phyloP scores from a whole-genome alignment of 2,329 filamentous ascomycete species.

The Aspergillus tamarii region DNA sequence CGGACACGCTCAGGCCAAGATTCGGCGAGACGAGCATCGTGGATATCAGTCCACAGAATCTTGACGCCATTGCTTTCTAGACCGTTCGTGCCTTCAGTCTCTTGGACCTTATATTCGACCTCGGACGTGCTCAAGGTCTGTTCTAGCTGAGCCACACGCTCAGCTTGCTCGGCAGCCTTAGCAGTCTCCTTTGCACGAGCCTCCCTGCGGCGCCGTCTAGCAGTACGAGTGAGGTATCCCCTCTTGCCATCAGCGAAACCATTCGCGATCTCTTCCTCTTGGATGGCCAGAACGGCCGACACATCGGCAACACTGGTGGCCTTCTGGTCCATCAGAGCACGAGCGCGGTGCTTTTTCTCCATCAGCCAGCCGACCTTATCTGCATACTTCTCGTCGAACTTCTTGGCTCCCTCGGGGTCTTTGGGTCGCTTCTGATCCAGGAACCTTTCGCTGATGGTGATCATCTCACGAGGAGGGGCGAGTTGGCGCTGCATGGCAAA shows the following conservation, averaged over 20 bases:
- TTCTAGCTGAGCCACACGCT: conserved; percentile 27
- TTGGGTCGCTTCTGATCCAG: conserved; percentile 43
- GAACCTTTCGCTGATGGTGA: conserved; percentile 49
- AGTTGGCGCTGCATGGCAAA: conserved; percentile 62
- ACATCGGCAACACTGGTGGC: conserved; percentile 65
- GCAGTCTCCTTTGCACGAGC: conserved; percentile 31
- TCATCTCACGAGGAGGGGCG: conserved; percentile 49
- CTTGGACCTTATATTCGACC: conserved; percentile 35
- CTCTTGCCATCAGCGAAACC: conserved; percentile 35
- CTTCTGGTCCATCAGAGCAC: conserved; percentile 64
- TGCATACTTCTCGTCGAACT: conserved; percentile 44
- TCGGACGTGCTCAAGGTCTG: conserved; percentile 19
- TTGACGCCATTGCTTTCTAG: conserved; percentile 41
- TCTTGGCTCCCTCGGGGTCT: conserved; percentile 42
- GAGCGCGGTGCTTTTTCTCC: conserved; percentile 54
- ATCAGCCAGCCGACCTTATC: conserved; percentile 48
- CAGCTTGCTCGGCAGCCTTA: conserved; percentile 25
- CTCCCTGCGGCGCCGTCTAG: conserved; percentile 33
- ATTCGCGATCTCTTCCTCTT: conserved; percentile 43
- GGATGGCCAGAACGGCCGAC: conserved; percentile 58
- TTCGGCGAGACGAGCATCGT: conserved; percentile 47
- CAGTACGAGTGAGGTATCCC: conserved; percentile 36
- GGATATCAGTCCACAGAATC: conserved; percentile 50
- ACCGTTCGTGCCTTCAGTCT: conserved; percentile 28
- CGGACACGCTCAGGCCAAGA: conserved; percentile 48